phyloP scores from a whole-genome alignment of 148 eudicot genomes.

The Nyssa sinensis region DNA sequence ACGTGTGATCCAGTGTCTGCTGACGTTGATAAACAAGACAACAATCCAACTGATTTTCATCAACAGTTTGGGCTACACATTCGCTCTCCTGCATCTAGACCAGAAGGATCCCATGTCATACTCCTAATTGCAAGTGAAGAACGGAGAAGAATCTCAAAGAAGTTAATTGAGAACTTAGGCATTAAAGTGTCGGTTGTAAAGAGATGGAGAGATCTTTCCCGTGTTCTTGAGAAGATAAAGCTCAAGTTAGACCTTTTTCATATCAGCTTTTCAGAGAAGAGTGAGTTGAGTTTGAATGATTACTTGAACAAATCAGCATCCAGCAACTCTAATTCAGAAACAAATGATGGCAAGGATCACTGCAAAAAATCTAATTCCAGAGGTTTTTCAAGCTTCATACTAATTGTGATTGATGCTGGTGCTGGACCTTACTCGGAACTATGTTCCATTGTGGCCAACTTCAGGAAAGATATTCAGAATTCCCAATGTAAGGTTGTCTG shows the following conservation, averaged over 20 bases:
- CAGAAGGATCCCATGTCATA: background rate
- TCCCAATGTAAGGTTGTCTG: slow-evolving; percentile 1
- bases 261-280: background rate
- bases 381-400: background rate
- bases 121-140: background rate
- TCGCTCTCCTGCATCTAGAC: too few relatives aligned
- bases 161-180: slow-evolving; percentile 7
- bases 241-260: background rate
- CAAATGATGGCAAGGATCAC: background rate
- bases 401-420: slow-evolving; percentile 12
- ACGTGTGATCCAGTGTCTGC: background rate
- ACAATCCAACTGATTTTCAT: background rate
- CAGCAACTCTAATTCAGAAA: background rate
- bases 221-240: background rate
- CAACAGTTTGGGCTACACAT: background rate
- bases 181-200: background rate
- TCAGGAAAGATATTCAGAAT: slow-evolving; percentile 1
- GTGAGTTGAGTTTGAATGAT: background rate
- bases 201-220: background rate
- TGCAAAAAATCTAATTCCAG: background rate
- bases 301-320: too few relatives aligned
- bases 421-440: slow-evolving; percentile 1
- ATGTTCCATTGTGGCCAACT: background rate
- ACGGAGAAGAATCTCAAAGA: background rate
- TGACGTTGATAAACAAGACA: background rate